Conservation (phyloP, 2,329 filamentous ascomycete species). For the Ophiostoma piceae region DNA sequence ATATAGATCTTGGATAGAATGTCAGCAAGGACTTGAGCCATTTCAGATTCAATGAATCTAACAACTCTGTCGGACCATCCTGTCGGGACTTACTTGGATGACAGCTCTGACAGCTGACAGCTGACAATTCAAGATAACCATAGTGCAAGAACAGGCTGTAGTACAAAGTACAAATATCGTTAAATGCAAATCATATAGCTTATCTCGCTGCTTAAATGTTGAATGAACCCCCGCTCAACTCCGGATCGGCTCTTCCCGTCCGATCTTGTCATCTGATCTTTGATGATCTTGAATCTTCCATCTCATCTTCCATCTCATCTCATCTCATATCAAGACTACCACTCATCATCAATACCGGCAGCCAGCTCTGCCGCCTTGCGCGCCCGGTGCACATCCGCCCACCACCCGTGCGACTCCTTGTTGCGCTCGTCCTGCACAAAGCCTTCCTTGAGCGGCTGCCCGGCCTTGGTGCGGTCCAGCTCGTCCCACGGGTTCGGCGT, state of each 20-base stretch:
- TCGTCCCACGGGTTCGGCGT: conserved; percentile 57
- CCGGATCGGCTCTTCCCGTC: not conserved
- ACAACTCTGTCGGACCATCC: too few species aligned
- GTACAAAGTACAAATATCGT: too few species aligned
- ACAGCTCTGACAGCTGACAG: too few species aligned
- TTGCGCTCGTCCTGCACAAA: conserved; percentile 34
- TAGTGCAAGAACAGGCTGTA: too few species aligned
- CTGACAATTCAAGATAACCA: too few species aligned
- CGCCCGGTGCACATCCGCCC: conserved; percentile 46
- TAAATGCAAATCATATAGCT: not conserved
- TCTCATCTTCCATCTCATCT: not conserved
- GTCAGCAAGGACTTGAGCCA: too few species aligned
- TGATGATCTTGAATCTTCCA: too few species aligned
- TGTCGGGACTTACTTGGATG: too few species aligned
- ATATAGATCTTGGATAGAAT: too few species aligned
- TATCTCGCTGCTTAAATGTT: not conserved
- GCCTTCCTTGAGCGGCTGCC: conserved; percentile 35
- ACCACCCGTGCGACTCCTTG: conserved; percentile 52
- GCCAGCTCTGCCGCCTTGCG: conserved; percentile 27
- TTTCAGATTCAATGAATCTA: too few species aligned
- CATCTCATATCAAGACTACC: conserved; percentile 6
- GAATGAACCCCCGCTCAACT: too few species aligned
- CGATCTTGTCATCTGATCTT: not conserved
- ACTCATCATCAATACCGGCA: conserved; percentile 26
- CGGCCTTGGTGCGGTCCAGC: conserved; percentile 37